Evolutionary conservation across 148 eudicot genomes (phyloP).

Genomic region (Chenopodium quinoa): DNA sequence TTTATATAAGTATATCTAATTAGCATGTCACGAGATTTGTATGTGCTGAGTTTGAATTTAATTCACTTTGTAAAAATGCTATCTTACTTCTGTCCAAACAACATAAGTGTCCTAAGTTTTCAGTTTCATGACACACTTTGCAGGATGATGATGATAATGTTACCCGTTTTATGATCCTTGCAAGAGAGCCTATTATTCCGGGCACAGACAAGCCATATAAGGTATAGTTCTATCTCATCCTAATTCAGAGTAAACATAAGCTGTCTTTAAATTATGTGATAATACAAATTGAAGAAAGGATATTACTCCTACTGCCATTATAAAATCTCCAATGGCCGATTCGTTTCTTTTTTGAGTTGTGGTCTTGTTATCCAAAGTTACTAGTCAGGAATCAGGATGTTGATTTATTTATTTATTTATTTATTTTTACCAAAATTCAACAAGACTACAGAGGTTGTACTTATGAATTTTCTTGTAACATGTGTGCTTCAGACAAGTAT

Average conservation of each 20-base stretch:
- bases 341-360: not conserved
- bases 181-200: slow-evolving; percentile 87
- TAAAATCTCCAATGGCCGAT: not conserved
- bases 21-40: not conserved
- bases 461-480: not conserved
- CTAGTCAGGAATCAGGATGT: not conserved
- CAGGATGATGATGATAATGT: slow-evolving; percentile 82
- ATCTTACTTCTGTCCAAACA: slow-evolving; percentile 5
- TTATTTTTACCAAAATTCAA: too few relatives aligned
- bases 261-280: not conserved
- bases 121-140: slow-evolving; percentile 16
- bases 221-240: slow-evolving; percentile 39
- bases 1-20: not conserved
- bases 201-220: slow-evolving; percentile 64
- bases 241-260: not conserved
- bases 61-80: not conserved
- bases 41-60: not conserved
- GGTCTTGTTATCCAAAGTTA: not conserved
- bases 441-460: not conserved
- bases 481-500: slow-evolving; percentile 66
- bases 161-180: slow-evolving; percentile 89
- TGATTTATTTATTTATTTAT: too few relatives aligned
- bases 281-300: not conserved
- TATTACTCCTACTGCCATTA: not conserved
- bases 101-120: not conserved